Base-by-base conservation (phyloP, 208 protist genomes). In the Acanthamoeba polyphaga region DNA sequence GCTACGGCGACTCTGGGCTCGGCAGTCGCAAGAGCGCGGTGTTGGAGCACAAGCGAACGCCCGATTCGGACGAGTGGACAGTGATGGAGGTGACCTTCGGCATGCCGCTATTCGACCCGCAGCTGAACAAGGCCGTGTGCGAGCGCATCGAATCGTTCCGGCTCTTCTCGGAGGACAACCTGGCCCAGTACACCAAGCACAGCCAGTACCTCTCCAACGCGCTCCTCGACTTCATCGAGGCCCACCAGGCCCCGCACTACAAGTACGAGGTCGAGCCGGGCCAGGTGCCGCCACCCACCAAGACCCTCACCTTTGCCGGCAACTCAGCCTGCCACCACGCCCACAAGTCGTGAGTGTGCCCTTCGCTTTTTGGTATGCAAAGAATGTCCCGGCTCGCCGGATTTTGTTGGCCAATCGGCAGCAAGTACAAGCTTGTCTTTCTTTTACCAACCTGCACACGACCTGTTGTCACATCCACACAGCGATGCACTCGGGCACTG, bases 51-150 rank as follows among this genome's bases (percentile, higher is more conserved):
- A 64, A 74, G 46, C 62, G 68, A 74, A 68, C 64, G n/a, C 38
- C 89, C 3, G 55, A 94, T 15, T 53, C 27, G 3, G 89, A 94
- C 19, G 89, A 92, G 32, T 96, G 94, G 95, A 22, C 95, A 32
- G 95, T 93, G 10, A 51, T 95, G 46, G 95, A 95, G 66, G 51
- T 97, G 29, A 93, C 89, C 24, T 96, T 95, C 93, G 96, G 96
- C 8, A 95, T 97, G 46, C 96, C 96, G 13, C 87, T 97, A 4
- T 96, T 96, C 74, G 95, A 97, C 76, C 29, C 49, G 17, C 24
- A 13, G 29, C 72, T 97, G 32, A 96, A 95, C 58, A 46, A 43
- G 55, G 29, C 38, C 3, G 95, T 96, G 32, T 97, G 94, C 84
- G 82, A 96, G 32, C 92, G 95, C 15, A 96, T 96, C 15, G 84